Evolutionary conservation across 192 early-diverging fungal genomes (phyloP).

Genomic region (Coemansia sp.): DNA sequence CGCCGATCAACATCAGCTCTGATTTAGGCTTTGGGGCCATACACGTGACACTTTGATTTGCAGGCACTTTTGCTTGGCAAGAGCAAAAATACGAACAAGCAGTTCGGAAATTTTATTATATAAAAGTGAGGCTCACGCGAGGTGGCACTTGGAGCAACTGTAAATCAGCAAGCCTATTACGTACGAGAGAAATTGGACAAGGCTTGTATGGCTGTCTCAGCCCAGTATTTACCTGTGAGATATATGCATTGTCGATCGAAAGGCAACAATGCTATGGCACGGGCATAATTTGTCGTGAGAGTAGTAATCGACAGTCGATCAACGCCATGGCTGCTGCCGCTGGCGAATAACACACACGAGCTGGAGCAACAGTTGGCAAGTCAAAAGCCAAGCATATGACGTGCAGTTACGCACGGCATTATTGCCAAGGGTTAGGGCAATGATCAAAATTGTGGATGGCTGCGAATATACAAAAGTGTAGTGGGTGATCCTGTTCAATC

Average conservation of each 20-base stretch:
- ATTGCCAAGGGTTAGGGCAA: not conserved
- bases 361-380: not conserved
- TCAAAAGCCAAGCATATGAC: not conserved
- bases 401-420: not conserved
- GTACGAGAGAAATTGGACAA: not conserved
- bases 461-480: not conserved
- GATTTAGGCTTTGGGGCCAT: not conserved
- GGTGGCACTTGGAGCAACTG: not conserved
- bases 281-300: not conserved
- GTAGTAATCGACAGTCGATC: slow-evolving; percentile 3
- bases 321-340: not conserved
- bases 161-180: not conserved
- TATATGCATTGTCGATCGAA: not conserved
- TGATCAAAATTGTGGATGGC: not conserved
- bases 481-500: not conserved
- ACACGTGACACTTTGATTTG: not conserved
- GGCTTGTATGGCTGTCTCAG: not conserved
- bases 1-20: not conserved
- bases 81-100: not conserved
- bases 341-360: not conserved
- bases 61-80: not conserved
- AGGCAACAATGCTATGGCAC: not conserved
- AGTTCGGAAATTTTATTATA: too few species aligned
- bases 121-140: not conserved
- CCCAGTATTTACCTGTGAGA: not conserved